A percentile compares a stretch with the other conserved stretches of the same genome.
Evolutionary conservation across 129 eudicot genomes (phyloP).

Genomic region (Rutidosis leptorrhynchoides): DNA sequence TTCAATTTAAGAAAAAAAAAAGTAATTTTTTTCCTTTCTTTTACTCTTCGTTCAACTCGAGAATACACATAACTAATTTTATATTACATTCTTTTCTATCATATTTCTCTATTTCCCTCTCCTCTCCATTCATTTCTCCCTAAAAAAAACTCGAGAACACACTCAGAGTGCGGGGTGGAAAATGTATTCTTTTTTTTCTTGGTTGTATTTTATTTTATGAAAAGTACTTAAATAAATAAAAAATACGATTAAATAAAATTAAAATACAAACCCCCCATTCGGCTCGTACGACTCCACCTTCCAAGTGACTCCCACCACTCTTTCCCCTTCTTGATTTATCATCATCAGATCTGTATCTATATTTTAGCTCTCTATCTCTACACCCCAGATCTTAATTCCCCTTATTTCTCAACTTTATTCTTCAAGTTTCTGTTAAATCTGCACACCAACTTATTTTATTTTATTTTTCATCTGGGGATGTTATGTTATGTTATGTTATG

Average conservation of each 20-base stretch:
- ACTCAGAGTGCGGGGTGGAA: too few relatives aligned
- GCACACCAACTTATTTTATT: not conserved
- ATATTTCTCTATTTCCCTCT: too few relatives aligned
- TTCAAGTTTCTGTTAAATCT: not conserved
- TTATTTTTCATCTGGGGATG: not conserved
- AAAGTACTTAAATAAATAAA: not conserved
- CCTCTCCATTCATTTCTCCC: too few relatives aligned
- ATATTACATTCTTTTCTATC: too few relatives aligned
- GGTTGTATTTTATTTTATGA: too few relatives aligned
- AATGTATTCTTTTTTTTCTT: too few relatives aligned
- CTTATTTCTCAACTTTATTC: not conserved
- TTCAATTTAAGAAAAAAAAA: too few relatives aligned
- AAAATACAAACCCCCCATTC: conserved; percentile 32
- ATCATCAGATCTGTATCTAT: conserved; percentile 24
- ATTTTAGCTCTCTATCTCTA: not conserved
- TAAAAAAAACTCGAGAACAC: too few relatives aligned
- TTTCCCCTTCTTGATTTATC: conserved; percentile 34
- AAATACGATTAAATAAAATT: conserved; percentile 7
- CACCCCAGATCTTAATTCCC: conserved; percentile 25
- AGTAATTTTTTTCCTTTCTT: too few relatives aligned
- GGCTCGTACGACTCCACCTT: conserved; percentile 42
- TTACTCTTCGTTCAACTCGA: too few relatives aligned
- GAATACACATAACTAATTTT: too few relatives aligned
- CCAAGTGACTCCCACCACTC: conserved; percentile 46
- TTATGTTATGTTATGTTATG: not conserved